A percentile compares a stretch with the other conserved stretches of the same genome.
phyloP scores from a whole-genome alignment of 2,329 filamentous ascomycete genomes.

The Cyanodermella asteris region DNA sequence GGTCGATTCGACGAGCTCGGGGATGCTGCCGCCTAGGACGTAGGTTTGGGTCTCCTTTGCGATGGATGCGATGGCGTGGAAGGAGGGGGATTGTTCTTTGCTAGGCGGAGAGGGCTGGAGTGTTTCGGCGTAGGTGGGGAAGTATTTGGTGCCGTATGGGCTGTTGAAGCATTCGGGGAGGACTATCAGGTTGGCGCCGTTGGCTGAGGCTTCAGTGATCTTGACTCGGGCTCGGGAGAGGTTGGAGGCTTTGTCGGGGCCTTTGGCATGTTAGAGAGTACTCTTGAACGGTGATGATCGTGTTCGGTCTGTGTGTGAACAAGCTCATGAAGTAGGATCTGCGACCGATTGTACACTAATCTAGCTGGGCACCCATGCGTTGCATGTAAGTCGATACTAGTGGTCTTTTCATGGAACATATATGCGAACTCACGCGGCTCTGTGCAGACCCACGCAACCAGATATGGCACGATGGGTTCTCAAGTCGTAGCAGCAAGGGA shows the following conservation, averaged over 20 bases:
- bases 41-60: constrained; percentile 61
- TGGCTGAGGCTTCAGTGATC: constrained; percentile 55
- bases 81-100: constrained; percentile 52
- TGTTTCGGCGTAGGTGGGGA: constrained; percentile 77
- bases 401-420: no score
- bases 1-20: constrained; percentile 45
- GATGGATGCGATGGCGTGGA: constrained; percentile 60
- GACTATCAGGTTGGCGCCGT: constrained; percentile 68
- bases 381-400: no score
- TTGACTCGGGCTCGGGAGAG: constrained; percentile 60
- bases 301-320: not conserved
- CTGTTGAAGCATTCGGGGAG: constrained; percentile 98
- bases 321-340: no score
- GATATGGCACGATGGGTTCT: no score
- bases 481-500: not conserved
- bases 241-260: constrained; percentile 66
- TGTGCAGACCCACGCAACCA: no score
- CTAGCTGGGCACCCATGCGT: no score
- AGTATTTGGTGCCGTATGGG: constrained; percentile 80
- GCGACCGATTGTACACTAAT: no score
- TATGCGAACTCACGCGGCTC: no score
- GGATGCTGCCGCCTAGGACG: constrained; percentile 79
- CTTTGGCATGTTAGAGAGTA: constrained; percentile 15
- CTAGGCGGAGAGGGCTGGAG: constrained; percentile 59
- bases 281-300: constrained; percentile 14